Base-by-base conservation (phyloP, 2,329 filamentous ascomycete genomes). In the Arthroderma sp. region DNA sequence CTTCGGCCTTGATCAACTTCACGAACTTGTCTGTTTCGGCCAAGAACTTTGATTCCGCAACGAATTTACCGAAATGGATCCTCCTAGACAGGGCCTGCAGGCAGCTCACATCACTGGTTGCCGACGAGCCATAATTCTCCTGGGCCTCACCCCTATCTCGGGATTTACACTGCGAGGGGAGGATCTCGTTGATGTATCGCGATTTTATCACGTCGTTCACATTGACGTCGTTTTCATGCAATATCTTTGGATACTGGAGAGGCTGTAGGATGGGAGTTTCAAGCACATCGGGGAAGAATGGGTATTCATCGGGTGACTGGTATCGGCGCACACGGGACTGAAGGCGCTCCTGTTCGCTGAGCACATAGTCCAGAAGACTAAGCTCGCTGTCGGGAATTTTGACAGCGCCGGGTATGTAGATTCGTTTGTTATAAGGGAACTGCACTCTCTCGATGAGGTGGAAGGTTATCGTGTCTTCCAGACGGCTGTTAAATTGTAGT, bases 11-110 rank as follows among this genome's bases (percentile, higher is more conserved):
- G 74, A 98, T 97, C 72, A 97, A 73, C 61, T 77, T 78, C 4
- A 87, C 91, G 70, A 91, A 98, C 61, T 76, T 81, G 65, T 91
- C 88, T 31, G 83, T 80, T 64, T 97, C 88, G 51, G 86, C 85
- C 65, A 81, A 81, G 74, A 96, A 98, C 76, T 98, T 98, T 59
- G 86, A 85, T 78, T 98, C 93, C 44, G 93, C 93, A 7, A 98
- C 93, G 67, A 97, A 97, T 75, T 97, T 98, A 64, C 93, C 93
- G 75, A 95, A 98, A 73, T 98, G 93, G 64, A 98, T 93, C 57
- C 93, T 80, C 43, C 91, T 81, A 39, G 88, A 94, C 51, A 98
- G 76, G 2, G 93, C 87, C 76, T 98, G 93, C 62, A 98, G 77
- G 66, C 87, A 91, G 56, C 82, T 80, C 60, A 98, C 93, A 73